A percentile compares a stretch with the other conserved stretches of the same genome.
phyloP scores from a whole-genome alignment of 805 yeast species.

The Pichia cabralensis region DNA sequence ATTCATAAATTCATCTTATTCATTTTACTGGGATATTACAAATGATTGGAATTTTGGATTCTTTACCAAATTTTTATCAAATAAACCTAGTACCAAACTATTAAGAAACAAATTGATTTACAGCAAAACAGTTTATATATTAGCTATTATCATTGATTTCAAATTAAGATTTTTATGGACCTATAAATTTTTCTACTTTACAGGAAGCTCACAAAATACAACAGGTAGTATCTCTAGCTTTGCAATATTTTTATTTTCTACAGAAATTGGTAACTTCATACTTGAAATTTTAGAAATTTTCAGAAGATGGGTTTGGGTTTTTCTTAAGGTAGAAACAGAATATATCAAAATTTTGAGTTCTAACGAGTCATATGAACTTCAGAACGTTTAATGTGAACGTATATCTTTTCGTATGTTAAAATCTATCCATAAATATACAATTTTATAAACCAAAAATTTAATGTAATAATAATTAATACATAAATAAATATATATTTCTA shows the following conservation, averaged over 20 bases:
- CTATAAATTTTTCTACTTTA: constrained; percentile 29
- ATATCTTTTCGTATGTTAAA: no score
- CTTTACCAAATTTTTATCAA: constrained; percentile 27
- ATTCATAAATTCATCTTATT: constrained; percentile 60
- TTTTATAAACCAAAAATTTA: no score
- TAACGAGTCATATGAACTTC: constrained; percentile 14
- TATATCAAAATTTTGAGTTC: constrained; percentile 25
- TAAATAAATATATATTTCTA: constrained; percentile 1
- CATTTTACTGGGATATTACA: constrained; percentile 81
- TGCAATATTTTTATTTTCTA: constrained; percentile 21
- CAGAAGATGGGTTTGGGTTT: constrained; percentile 86
- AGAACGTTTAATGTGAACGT: no score
- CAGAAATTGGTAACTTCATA: constrained; percentile 53
- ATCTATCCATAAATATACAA: no score
- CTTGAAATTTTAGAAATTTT: constrained; percentile 67
- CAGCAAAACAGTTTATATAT: constrained; percentile 35
- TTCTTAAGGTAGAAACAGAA: constrained; percentile 77
- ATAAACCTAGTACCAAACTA: constrained; percentile 11
- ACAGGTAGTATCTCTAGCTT: neutral
- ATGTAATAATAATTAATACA: neutral
- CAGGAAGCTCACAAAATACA: neutral
- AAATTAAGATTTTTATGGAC: constrained; percentile 71
- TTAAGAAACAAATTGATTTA: constrained; percentile 26
- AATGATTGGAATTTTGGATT: constrained; percentile 80
- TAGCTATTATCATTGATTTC: constrained; percentile 53